Percentiles rank a stretch among this genome's conserved stretches.
phyloP scores from a whole-genome alignment of 495 filamentous ascomycete species.

The Aspergillus homomorphus region DNA sequence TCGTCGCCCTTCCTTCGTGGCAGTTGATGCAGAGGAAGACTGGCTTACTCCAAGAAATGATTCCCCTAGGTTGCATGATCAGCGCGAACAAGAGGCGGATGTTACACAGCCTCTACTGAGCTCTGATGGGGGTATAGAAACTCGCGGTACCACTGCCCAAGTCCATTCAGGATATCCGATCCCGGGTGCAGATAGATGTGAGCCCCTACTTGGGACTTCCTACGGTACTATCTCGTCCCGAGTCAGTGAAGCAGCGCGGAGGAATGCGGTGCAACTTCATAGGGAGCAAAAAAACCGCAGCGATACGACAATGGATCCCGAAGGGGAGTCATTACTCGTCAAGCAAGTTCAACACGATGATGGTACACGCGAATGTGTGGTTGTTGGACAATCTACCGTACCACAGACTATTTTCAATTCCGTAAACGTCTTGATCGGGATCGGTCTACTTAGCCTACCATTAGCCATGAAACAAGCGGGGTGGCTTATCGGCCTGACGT shows the following conservation, averaged over 20 bases:
- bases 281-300: constrained; percentile 60
- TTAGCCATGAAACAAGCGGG: constrained; percentile 87
- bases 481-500: constrained; percentile 79
- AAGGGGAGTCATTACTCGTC: constrained; percentile 75
- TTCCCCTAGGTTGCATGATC: constrained; percentile 24
- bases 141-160: constrained; percentile 17
- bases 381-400: constrained; percentile 88
- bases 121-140: constrained; percentile 20
- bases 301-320: constrained; percentile 53
- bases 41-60: constrained; percentile 29
- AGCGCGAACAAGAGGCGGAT: constrained; percentile 19
- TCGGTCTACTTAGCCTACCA: constrained; percentile 85
- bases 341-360: constrained; percentile 84
- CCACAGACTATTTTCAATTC: constrained; percentile 97
- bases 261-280: constrained; percentile 68
- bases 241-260: constrained; percentile 64
- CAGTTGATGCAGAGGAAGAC: constrained; percentile 50
- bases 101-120: constrained; percentile 29
- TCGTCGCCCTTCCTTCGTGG: constrained; percentile 66
- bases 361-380: constrained; percentile 74
- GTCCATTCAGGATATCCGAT: constrained; percentile 22
- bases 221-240: constrained; percentile 75
- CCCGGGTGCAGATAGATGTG: constrained; percentile 25
- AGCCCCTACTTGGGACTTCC: constrained; percentile 64
- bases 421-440: constrained; percentile 90